Base-by-base conservation (phyloP, 371 early-diverging fungal species). In the Quaeritorhiza haematococci region DNA sequence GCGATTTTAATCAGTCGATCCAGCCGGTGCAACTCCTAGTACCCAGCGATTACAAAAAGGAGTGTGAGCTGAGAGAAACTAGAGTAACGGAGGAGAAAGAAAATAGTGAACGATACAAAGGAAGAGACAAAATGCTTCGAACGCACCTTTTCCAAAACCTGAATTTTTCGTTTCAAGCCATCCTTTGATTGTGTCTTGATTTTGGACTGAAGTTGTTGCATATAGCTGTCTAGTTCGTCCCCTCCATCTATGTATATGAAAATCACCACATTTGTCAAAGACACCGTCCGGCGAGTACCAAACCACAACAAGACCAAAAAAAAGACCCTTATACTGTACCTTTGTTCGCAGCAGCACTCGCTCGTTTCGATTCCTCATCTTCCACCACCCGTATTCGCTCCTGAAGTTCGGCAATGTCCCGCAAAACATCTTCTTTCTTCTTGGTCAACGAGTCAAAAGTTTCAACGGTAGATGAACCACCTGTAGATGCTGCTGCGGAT, bases 191-290 rank as follows among this genome's bases (percentile, higher is more conserved):
- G 56, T 5, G 49, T 51, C 28, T 66, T 56, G n/a, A 58, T 42
- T 29, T 67, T 49, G 23, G 62, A 68, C 43, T 68, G 68, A 6
- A 82, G 28, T 13, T 57, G 57, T 13, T 56, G 48, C 82, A 86
- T 81, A 44, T 74, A 84, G 1, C 75, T 72, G 54, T 88, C 88
- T 24, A 88, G 46, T 53, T 85, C 88, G 30, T 84, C 76, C 2
- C 82, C 80, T 3, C 69, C 42, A 65, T 72, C 15, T 53, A 49
- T 8, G 67, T 3, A 55, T 69, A 23, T 59, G 69, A 45, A 48
- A 53, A 17, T 46, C 53, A 19, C 55, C 68, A 30, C 58, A 56
- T 1, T 58, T 60, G 42, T 65, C 59, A 32, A 79, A 66, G n/a
- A n/a, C n/a, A n/a, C n/a, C n/a, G n/a, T n/a, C n/a, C n/a, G n/a